Evolutionary conservation across 345 rosid genomes (phyloP), one percentile per base, ranked within the genome.

Genomic region (Acer saccharum): DNA sequence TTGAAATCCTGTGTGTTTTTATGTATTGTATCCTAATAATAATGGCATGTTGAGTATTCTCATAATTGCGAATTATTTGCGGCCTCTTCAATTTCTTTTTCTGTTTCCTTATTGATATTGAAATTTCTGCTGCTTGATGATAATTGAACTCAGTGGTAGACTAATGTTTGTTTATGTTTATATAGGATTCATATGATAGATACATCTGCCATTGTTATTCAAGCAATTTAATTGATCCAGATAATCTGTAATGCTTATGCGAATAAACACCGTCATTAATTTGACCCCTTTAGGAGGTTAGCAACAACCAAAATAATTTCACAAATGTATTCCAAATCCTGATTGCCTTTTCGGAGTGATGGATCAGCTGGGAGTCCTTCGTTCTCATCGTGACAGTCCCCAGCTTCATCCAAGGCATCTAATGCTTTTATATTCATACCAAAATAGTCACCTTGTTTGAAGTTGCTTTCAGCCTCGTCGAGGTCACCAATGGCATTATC

Each of bases 321-420:
- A 58, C 8, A 8, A n/a, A n/a, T n/a, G 3, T n/a, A 10, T 7
- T 58, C 9, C 10, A 58, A 58, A 9, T 58, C 23, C 9, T 58
- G 10, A 58, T 58, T 58, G 21, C 23, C 63, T 11, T 58, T 18
- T 25, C 8, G 8, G 63, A 58, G 20, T 58, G 63, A 58, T 58
- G 12, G 23, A 20, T 20, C 12, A 3, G 9, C 21, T 20, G 20
- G 20, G 21, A 9, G 21, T 5, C 21, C 21, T 7, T 58, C 20
- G 10, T 10, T 9, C 11, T 18, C 10, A 58, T 58, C 63, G 3
- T 57, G 14, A 17, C 84, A 78, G 16, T 55, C 50, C 21, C 18
- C 68, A 18, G 58, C 81, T 14, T 55, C 52, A 17, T 25, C 20
- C 55, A 69, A 20, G 41, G 79, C 71, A 20, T 41, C 77, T 10